phyloP scores from a whole-genome alignment of 2,329 filamentous ascomycete species.

The Niveomyces coronatus region DNA sequence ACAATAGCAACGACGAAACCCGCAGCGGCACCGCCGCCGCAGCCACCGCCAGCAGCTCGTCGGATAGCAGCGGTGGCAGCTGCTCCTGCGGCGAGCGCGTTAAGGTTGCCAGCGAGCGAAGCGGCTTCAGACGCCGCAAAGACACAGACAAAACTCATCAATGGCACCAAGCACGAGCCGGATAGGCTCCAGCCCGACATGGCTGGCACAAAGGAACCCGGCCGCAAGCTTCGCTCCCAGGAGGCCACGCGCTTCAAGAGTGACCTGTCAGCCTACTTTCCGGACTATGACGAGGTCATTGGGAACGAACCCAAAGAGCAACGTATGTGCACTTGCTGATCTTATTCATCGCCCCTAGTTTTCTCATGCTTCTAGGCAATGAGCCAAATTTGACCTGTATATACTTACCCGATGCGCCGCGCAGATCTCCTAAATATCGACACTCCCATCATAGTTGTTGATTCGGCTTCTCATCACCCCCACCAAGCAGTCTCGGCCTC shows the following conservation, averaged over 20 bases:
- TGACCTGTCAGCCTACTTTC: conserved; percentile 82
- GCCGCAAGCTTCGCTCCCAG: conserved; percentile 74
- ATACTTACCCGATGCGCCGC: conserved; percentile 12
- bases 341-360: neutral
- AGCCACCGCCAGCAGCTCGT: neutral
- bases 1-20: conserved; percentile 8
- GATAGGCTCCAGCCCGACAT: conserved; percentile 41
- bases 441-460: conserved; percentile 61
- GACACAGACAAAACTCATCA: conserved; percentile 47
- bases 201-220: conserved; percentile 40
- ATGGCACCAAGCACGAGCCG: conserved; percentile 53
- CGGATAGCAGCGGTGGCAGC: conserved; percentile 6
- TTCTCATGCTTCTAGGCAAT: too few species aligned
- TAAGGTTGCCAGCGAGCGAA: conserved; percentile 12
- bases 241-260: conserved; percentile 82
- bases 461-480: conserved; percentile 33
- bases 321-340: conserved; percentile 41
- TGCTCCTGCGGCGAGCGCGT: conserved; percentile 13
- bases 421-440: conserved; percentile 63
- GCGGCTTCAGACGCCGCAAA: conserved; percentile 30
- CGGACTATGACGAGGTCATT: conserved; percentile 89
- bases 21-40: conserved; percentile 10
- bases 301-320: conserved; percentile 71
- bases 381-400: conserved; percentile 10
- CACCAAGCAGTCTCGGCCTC: conserved; percentile 18